Conservation (phyloP, 108 stramenopile species). For the Skeletonema marinoi region DNA sequence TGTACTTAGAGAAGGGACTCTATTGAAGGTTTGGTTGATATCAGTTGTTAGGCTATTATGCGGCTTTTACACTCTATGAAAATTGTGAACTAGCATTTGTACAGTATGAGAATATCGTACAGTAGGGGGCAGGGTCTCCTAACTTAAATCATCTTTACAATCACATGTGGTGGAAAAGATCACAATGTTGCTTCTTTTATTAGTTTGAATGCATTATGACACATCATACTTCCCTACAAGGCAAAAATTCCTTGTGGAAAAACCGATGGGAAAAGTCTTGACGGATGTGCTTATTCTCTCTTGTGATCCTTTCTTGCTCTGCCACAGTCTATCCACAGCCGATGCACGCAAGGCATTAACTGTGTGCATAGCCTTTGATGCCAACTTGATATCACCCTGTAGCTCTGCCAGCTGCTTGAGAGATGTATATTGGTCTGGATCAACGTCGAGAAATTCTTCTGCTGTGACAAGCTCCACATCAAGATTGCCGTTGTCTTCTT, state of each 20-base stretch:
- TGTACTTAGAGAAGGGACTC: background rate
- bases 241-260: constrained; percentile 75
- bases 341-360: constrained; percentile 64
- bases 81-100: background rate
- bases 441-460: constrained; percentile 56
- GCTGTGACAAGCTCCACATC: constrained; percentile 13
- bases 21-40: background rate
- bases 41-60: background rate
- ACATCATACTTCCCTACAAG: constrained; percentile 53
- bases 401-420: constrained; percentile 69
- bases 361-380: constrained; percentile 58
- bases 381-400: constrained; percentile 62
- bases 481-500: background rate
- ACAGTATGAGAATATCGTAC: background rate
- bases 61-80: background rate
- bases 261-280: constrained; percentile 62
- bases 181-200: background rate
- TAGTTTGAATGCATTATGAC: background rate
- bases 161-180: background rate
- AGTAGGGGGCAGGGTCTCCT: background rate
- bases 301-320: background rate
- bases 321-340: constrained; percentile 43
- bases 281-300: constrained; percentile 34
- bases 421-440: constrained; percentile 31
- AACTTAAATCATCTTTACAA: constrained; percentile 18